phyloP scores from a whole-genome alignment of 1,139 yeast species.

The Magnusiomyces suaveolens region DNA sequence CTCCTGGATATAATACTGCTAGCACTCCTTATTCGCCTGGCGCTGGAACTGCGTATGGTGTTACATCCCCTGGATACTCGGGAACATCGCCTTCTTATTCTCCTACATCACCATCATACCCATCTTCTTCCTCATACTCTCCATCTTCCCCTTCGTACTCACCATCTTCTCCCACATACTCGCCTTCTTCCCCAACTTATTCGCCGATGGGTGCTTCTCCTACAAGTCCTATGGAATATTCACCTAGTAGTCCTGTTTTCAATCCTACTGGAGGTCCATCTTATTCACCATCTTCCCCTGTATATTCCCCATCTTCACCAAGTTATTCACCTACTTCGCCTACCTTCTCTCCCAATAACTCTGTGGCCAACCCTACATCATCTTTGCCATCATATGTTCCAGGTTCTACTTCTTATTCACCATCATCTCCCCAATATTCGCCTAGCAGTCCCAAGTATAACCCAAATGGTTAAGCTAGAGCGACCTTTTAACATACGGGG shows the following conservation, averaged over 20 bases:
- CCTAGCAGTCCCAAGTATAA: conserved; percentile 32
- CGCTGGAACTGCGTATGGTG: conserved; percentile 16
- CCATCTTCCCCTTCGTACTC: conserved; percentile 69
- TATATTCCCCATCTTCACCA: conserved; percentile 62
- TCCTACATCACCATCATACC: conserved; percentile 57
- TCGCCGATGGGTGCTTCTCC: conserved; percentile 73
- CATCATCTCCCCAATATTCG: conserved; percentile 56
- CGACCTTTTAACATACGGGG: not conserved
- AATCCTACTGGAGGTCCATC: conserved; percentile 43
- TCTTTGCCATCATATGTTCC: conserved; percentile 59
- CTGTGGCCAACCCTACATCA: conserved; percentile 49
- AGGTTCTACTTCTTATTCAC: conserved; percentile 58
- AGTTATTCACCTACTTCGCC: conserved; percentile 56
- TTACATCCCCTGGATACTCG: conserved; percentile 55
- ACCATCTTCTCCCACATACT: conserved; percentile 55
- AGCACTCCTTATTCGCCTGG: conserved; percentile 6
- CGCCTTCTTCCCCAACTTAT: conserved; percentile 65
- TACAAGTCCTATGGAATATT: conserved; percentile 51
- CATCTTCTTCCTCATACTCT: conserved; percentile 57
- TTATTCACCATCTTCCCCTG: conserved; percentile 64
- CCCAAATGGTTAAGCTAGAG: not conserved
- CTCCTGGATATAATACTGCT: conserved; percentile 32
- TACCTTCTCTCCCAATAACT: conserved; percentile 50
- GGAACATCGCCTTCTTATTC: conserved; percentile 64
- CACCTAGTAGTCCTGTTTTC: conserved; percentile 53